These are phyloP conservation scores for Pichia rugopelliculosa DNA, from an alignment of 805 yeast genomes.

Conservation along the genomic window DNA sequence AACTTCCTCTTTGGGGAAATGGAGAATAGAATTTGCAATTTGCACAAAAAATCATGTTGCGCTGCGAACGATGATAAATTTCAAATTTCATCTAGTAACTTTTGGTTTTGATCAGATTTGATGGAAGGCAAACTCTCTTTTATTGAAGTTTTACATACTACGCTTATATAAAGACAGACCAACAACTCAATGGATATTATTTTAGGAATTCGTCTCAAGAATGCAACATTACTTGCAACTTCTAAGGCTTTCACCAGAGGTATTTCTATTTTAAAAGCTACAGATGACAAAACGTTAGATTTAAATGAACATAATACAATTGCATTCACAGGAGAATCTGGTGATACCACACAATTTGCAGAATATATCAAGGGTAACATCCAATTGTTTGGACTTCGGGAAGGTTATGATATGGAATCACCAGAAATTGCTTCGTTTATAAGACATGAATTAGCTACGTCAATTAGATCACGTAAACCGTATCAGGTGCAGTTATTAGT, in stretches of 20 bases:
- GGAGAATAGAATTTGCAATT: too few species aligned
- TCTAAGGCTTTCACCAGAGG: constrained; percentile 92
- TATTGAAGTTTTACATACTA: not conserved
- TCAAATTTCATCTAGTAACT: too few species aligned
- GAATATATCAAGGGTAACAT: constrained; percentile 91
- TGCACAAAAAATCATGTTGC: not conserved
- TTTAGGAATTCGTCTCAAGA: constrained; percentile 76
- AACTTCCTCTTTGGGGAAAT: not conserved
- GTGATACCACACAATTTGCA: constrained; percentile 93
- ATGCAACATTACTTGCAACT: constrained; percentile 83
- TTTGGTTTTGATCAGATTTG: not conserved
- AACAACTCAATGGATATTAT: constrained; percentile 70
- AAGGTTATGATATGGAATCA: constrained; percentile 73
- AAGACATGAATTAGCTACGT: constrained; percentile 79
- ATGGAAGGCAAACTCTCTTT: not conserved
- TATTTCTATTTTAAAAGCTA: constrained; percentile 67
- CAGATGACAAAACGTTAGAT: constrained; percentile 72
- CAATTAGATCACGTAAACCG: constrained; percentile 90
- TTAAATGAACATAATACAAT: constrained; percentile 71
- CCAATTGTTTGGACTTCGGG: constrained; percentile 80
- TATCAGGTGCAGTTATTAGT: constrained; percentile 88
- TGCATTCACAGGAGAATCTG: constrained; percentile 93
- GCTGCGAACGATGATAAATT: not conserved
- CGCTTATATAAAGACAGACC: not conserved
- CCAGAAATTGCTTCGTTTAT: constrained; percentile 83